Evolutionary conservation across 2,329 filamentous ascomycete species (phyloP), one percentile per base, ranked within the genome.

Genomic region (Niveomyces coronatus): DNA sequence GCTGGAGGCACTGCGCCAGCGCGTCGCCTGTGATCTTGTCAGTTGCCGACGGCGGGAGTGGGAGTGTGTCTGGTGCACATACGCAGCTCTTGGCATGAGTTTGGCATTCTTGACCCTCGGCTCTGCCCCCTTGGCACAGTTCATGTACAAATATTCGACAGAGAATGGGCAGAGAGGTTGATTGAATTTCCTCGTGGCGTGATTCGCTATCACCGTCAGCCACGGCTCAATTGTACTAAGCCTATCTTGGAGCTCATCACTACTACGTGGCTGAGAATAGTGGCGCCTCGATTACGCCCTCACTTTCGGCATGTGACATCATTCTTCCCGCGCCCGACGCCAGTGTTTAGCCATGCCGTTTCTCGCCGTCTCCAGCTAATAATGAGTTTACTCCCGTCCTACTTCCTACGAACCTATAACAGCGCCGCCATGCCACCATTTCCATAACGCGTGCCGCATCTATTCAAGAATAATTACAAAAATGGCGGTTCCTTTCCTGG

Each of bases 71-170:
- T n/a, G n/a, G n/a, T n/a, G n/a, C 1, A 67, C 85, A 50, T 74
- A 96, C 89, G 79, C 58, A 98, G 85, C 63, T 96, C 89, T 76
- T 88, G 85, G 68, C 91, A 98, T 46, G 89, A 95, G 62, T 84
- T 87, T 42, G 89, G 88, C 91, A 96, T 94, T 39, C 60, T 68
- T 58, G 39, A 30, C 41, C 44, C 44, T 42, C 17, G 40, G 19
- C 24, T 3, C 18, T n/a, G n/a, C n/a, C n/a, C n/a, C n/a, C n/a
- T n/a, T n/a, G n/a, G n/a, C n/a, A n/a, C n/a, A n/a, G n/a, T n/a
- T n/a, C n/a, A n/a, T n/a, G n/a, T n/a, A n/a, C n/a, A n/a, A n/a
- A n/a, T n/a, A n/a, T n/a, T n/a, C n/a, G n/a, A n/a, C n/a, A n/a
- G n/a, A n/a, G n/a, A n/a, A n/a, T n/a, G n/a, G n/a, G n/a, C n/a